phyloP scores from a whole-genome alignment of 805 yeast genomes.

The Cyberlindnera bimundalis region DNA sequence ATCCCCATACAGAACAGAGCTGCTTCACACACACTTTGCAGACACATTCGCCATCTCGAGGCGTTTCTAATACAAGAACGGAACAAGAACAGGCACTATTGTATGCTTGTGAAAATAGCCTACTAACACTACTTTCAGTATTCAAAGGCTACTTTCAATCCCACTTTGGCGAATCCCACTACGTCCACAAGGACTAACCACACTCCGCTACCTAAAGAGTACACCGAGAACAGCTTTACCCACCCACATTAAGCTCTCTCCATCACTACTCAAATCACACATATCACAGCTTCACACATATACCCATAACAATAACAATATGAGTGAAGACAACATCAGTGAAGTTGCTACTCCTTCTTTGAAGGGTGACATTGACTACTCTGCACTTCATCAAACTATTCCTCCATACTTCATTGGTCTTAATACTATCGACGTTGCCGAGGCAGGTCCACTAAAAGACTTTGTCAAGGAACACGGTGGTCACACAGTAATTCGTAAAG shows the following conservation, averaged over 20 bases:
- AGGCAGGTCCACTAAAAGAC: constrained; percentile 73
- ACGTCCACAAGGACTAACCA: constrained; percentile 13
- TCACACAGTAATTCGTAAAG: constrained; percentile 87
- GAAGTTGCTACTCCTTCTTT: constrained; percentile 31
- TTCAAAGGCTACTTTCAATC: constrained; percentile 17
- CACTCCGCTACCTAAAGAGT: constrained; percentile 7
- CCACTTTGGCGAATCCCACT: constrained; percentile 11
- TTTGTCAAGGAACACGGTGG: constrained; percentile 86
- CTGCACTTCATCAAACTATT: constrained; percentile 38
- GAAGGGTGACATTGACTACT: constrained; percentile 30
- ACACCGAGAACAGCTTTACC: constrained; percentile 1
- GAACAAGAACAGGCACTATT: constrained; percentile 1
- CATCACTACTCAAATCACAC: constrained; percentile 1
- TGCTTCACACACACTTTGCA: too few relatives aligned
- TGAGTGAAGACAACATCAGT: constrained; percentile 41
- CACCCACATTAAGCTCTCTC: constrained; percentile 4
- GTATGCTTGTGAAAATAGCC: background rate
- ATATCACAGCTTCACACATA: constrained; percentile 5
- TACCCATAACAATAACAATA: constrained; percentile 12
- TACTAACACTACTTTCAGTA: constrained; percentile 10
- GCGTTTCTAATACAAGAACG: background rate
- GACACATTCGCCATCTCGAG: background rate
- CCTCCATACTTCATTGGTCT: constrained; percentile 80
- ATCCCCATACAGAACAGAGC: too few relatives aligned
- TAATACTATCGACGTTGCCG: constrained; percentile 73